Base-by-base conservation (phyloP, 2,329 filamentous ascomycete genomes). In the Aspergillus niger region DNA sequence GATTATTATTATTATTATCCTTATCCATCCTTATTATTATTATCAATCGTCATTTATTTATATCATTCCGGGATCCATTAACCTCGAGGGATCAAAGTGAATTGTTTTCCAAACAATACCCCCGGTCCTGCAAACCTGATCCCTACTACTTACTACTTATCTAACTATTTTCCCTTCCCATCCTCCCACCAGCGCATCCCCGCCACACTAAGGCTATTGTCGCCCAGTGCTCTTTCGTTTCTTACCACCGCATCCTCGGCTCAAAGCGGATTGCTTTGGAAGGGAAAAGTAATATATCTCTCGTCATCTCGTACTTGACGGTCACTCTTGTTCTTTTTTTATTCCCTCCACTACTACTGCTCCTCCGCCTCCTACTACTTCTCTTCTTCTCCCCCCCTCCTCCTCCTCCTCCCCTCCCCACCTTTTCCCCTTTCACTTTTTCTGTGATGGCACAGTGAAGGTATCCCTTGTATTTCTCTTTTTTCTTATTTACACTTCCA, bases 401-500 rank as follows among this genome's bases (percentile, higher is more conserved):
- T 60, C 49, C 64, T 61, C 59, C 58, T 61, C 61, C 63, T 55
- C 54, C 62, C 57, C 65, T 57, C 59, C 55, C 53, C 53, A 47
- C 39, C 20, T 15, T 44, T 44, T 22, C 44, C 60, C 55, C 58
- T 60, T 60, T 63, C 60, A 62, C 62, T 51, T 51, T 44, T 58
- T 62, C 57, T 68, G 69, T 67, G 68, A 74, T 74, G 72, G 72
- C 67, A 70, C 59, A 66, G 66, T 73, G 68, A 69, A 63, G 59
- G 64, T 64, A 63, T 64, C 41, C 44, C 50, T 58, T 22, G 55
- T 54, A 48, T 60, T 60, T 57, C 52, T 61, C 43, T 52, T 66
- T 66, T 55, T 49, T 63, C 53, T 64, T 62, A 43, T 59, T 65
- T 60, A 58, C 52, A 17, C 49, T 57, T 63, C 69, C 70, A 72